Percentiles rank a stretch among this genome's conserved stretches.
phyloP scores from a whole-genome alignment of 495 filamentous ascomycete genomes.

The Pyronema omphalodes region DNA sequence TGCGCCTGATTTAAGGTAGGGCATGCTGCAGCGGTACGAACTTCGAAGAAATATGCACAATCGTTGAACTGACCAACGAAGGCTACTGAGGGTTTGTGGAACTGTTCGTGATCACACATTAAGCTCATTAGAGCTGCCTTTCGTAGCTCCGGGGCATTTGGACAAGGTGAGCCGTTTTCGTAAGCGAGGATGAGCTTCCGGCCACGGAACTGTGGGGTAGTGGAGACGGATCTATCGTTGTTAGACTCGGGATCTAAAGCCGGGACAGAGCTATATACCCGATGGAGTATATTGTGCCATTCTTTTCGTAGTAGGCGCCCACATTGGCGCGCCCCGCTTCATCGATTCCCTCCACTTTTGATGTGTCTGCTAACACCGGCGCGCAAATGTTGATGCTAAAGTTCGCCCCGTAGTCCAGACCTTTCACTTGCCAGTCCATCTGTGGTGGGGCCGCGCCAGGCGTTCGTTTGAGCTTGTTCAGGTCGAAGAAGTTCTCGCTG shows the following conservation, averaged over 20 bases:
- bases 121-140: constrained; percentile 87
- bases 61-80: constrained; percentile 74
- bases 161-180: constrained; percentile 71
- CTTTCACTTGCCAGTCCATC: constrained; percentile 61
- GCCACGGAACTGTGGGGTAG: constrained; percentile 56
- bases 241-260: background rate
- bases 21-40: constrained; percentile 74
- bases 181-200: constrained; percentile 87
- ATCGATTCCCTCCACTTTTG: constrained; percentile 51
- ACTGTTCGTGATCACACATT: constrained; percentile 66
- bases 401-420: constrained; percentile 72
- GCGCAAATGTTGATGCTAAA: constrained; percentile 93
- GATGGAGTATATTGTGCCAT: constrained; percentile 61
- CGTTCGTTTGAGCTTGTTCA: constrained; percentile 46
- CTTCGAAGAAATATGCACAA: constrained; percentile 94
- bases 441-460: constrained; percentile 31
- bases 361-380: constrained; percentile 57
- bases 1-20: constrained; percentile 43
- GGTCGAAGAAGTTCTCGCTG: constrained; percentile 73
- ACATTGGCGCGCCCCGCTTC: constrained; percentile 4
- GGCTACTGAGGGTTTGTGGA: constrained; percentile 37
- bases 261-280: constrained; percentile 38
- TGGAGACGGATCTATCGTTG: constrained; percentile 41
- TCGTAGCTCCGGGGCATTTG: constrained; percentile 31
- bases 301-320: constrained; percentile 56